Evolutionary conservation across 2,329 filamentous ascomycete genomes (phyloP).

Genomic region (Talaromyces sp.): DNA sequence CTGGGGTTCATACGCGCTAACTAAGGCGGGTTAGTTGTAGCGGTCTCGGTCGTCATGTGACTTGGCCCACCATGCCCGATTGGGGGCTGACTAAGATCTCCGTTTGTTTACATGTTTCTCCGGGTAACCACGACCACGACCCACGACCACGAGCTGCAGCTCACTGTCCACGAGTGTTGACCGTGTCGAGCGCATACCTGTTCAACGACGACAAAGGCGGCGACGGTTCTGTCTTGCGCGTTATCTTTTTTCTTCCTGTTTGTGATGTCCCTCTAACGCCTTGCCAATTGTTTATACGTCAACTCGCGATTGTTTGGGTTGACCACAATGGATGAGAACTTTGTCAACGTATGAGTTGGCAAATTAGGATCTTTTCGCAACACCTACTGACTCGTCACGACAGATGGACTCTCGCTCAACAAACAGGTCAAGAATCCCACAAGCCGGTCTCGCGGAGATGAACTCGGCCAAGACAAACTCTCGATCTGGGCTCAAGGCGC

Average conservation of each 20-base stretch:
- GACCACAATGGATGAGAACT: slow-evolving; percentile 13
- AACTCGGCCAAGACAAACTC: slow-evolving; percentile 52
- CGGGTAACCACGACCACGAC: slow-evolving; percentile 5
- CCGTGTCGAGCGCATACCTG: not conserved
- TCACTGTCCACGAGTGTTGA: not conserved
- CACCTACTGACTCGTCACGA: not conserved
- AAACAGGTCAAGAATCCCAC: slow-evolving; percentile 27
- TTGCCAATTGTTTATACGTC: not conserved
- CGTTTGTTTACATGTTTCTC: slow-evolving; percentile 12
- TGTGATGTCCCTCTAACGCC: not conserved
- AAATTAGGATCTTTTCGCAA: not conserved
- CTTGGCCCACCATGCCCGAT: not conserved
- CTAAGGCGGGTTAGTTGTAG: no score
- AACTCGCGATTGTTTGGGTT: not conserved
- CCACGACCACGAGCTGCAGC: no score
- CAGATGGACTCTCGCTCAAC: slow-evolving; percentile 22
- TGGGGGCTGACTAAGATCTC: slow-evolving; percentile 5
- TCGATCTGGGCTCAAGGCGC: slow-evolving; percentile 39
- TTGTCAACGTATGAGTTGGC: slow-evolving; percentile 5
- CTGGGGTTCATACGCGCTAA: no score
- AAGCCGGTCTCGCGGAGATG: slow-evolving; percentile 44
- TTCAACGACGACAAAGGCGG: not conserved
- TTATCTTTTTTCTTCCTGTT: not conserved
- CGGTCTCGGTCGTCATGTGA: no score
- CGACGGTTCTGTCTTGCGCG: not conserved